These are phyloP conservation scores for Fusarium foetens DNA, from an alignment of 2,329 filamentous ascomycete genomes.

Conservation along the genomic window DNA sequence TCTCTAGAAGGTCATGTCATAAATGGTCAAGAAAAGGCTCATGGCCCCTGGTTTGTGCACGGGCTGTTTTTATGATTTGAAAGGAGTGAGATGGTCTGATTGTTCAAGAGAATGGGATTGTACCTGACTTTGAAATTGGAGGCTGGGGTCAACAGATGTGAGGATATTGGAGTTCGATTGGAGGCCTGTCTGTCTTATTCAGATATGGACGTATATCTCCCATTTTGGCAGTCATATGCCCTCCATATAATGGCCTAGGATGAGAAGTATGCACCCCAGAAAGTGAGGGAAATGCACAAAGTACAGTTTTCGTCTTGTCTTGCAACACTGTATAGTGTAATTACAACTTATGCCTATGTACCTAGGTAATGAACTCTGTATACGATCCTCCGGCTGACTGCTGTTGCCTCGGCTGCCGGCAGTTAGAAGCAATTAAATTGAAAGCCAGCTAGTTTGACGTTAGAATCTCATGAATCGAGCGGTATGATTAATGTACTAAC, in stretches of 20 bases:
- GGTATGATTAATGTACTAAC: neutral
- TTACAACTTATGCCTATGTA: neutral
- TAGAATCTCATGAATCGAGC: neutral
- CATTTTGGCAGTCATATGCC: neutral
- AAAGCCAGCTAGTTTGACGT: neutral
- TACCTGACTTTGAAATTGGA: neutral
- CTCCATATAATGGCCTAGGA: neutral
- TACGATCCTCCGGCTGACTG: neutral
- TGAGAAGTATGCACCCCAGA: neutral
- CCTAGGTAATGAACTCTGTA: neutral
- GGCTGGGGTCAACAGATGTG: conserved; percentile 19
- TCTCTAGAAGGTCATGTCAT: conserved; percentile 1
- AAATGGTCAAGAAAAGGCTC: neutral
- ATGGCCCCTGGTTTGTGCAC: neutral
- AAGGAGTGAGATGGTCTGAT: conserved; percentile 8
- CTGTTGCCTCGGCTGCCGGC: neutral
- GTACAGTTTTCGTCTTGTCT: neutral
- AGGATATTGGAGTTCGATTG: neutral
- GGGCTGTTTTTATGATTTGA: neutral
- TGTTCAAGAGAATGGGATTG: neutral
- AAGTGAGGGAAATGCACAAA: neutral
- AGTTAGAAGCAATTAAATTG: neutral
- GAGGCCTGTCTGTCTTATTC: conserved; percentile 9
- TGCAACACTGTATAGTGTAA: conserved; percentile 3
- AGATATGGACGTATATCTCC: conserved; percentile 1